Evolutionary conservation across 805 yeast species (phyloP).

Genomic region (Candida arabinofermentans): DNA sequence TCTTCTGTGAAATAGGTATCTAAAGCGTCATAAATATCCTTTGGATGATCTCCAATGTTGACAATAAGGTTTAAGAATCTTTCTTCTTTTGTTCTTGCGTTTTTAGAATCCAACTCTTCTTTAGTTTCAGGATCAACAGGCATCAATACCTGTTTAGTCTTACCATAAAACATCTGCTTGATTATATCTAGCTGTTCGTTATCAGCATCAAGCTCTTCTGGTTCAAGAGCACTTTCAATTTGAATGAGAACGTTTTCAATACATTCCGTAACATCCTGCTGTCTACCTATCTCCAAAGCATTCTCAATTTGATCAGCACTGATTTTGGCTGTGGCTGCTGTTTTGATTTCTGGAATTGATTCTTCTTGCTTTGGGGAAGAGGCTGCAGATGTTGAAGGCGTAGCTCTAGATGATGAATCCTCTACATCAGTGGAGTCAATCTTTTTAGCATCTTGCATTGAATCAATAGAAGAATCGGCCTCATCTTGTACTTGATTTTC

Average conservation of each 20-base stretch:
- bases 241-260: constrained; percentile 91
- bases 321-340: constrained; percentile 34
- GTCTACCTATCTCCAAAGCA: constrained; percentile 79
- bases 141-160: constrained; percentile 69
- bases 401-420: not conserved
- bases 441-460: not conserved
- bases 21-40: constrained; percentile 83
- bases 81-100: constrained; percentile 55
- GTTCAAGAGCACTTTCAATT: constrained; percentile 80
- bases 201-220: constrained; percentile 60
- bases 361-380: not conserved
- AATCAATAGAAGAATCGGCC: constrained; percentile 3
- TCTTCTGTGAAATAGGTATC: constrained; percentile 82
- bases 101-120: constrained; percentile 22
- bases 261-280: constrained; percentile 97
- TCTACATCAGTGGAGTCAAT: not conserved
- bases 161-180: constrained; percentile 80
- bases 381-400: not conserved
- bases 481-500: no score
- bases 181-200: constrained; percentile 81
- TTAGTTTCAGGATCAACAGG: constrained; percentile 39
- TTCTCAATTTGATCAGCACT: constrained; percentile 65
- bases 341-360: constrained; percentile 28
- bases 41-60: constrained; percentile 84
- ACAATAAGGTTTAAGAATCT: constrained; percentile 78